Conservation (phyloP, 345 rosid genomes). For the Eucalyptus virginea region DNA sequence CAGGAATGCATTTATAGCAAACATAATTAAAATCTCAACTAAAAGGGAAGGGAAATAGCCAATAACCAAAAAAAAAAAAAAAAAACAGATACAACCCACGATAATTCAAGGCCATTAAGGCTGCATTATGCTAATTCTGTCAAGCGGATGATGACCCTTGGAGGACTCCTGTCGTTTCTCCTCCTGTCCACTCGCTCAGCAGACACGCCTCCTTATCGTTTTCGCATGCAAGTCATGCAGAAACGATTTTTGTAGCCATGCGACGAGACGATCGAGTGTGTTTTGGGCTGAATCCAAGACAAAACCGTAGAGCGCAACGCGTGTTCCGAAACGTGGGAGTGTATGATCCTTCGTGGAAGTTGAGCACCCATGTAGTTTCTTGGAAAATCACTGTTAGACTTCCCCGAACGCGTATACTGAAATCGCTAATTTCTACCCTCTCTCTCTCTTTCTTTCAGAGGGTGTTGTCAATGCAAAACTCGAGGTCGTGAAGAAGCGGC, state of each 20-base stretch:
- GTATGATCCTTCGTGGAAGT: too few species aligned
- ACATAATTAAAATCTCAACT: not conserved
- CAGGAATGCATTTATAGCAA: not conserved
- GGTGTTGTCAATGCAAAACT: too few species aligned
- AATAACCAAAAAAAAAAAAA: not conserved
- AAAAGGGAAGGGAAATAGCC: not conserved
- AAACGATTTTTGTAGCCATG: too few species aligned
- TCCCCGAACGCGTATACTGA: not conserved
- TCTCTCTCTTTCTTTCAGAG: too few species aligned
- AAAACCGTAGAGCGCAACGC: too few species aligned
- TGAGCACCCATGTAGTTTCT: not conserved
- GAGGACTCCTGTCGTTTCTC: not conserved
- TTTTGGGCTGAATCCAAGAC: too few species aligned
- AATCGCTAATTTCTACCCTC: not conserved
- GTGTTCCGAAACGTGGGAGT: accelerated
- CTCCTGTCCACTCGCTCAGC: not conserved
- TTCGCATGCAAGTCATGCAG: too few species aligned
- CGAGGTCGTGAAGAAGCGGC: not conserved
- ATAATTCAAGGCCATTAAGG: not conserved
- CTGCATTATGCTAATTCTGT: not conserved
- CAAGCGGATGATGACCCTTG: not conserved
- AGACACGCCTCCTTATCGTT: not conserved
- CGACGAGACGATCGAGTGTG: too few species aligned
- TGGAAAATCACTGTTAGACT: not conserved
- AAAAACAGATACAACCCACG: not conserved